Evolutionary conservation across 2,329 filamentous ascomycete species (phyloP).

Genomic region (Chrysosporium queenslandicum): DNA sequence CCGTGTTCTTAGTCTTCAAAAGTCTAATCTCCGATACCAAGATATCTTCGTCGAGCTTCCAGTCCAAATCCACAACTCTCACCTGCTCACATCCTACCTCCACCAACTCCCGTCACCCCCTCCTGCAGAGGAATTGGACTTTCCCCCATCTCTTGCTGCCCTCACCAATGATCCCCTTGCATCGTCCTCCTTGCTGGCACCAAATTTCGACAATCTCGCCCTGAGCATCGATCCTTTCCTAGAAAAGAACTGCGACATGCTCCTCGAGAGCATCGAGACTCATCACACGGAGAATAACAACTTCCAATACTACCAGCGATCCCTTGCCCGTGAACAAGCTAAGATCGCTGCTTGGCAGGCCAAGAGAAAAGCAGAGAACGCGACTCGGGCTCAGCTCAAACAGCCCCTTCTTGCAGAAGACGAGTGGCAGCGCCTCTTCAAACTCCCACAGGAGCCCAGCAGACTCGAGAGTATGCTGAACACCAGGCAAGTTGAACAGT

Average conservation of each 20-base stretch:
- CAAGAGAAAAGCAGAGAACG: slow-evolving; percentile 95
- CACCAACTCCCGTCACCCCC: slow-evolving; percentile 73
- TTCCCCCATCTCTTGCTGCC: slow-evolving; percentile 69
- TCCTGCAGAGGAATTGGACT: slow-evolving; percentile 56
- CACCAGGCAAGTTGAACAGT: slow-evolving; percentile 93
- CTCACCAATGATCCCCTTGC: slow-evolving; percentile 55
- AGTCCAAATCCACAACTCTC: slow-evolving; percentile 86
- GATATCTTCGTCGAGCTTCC: slow-evolving; percentile 89
- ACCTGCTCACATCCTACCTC: slow-evolving; percentile 88
- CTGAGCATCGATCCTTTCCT: slow-evolving; percentile 94
- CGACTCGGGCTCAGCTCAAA: slow-evolving; percentile 72
- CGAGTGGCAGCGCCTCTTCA: slow-evolving; percentile 97
- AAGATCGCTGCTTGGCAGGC: slow-evolving; percentile 96
- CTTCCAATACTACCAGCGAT: slow-evolving; percentile 94
- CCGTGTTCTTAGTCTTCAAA: slow-evolving; percentile 61
- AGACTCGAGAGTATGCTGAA: slow-evolving; percentile 89
- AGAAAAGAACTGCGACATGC: slow-evolving; percentile 93
- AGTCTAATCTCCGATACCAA: slow-evolving; percentile 84
- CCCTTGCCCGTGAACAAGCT: slow-evolving; percentile 82
- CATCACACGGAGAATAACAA: slow-evolving; percentile 99
- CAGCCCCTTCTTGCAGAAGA: slow-evolving; percentile 84
- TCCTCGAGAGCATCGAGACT: slow-evolving; percentile 91
- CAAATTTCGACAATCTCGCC: slow-evolving; percentile 81
- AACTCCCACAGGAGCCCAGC: slow-evolving; percentile 90
- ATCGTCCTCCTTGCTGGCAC: slow-evolving; percentile 59